Conservation (phyloP, 2,329 filamentous ascomycete genomes). For the Cordyceps sp. region DNA sequence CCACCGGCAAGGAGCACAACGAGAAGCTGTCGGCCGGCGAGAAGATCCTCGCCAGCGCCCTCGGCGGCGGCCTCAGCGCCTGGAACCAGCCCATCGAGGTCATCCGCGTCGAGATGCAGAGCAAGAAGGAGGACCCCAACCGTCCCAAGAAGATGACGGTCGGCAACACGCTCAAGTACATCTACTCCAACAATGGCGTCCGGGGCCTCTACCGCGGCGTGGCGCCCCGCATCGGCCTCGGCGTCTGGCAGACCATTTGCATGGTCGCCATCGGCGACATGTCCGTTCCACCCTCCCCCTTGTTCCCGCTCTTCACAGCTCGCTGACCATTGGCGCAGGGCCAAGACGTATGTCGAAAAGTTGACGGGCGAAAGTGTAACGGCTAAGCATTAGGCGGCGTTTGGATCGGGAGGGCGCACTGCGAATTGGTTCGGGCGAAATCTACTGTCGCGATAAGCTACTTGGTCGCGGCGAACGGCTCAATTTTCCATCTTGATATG, state of each 20-base stretch:
- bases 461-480: no score
- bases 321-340: conserved; percentile 21
- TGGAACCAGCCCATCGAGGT: conserved; percentile 99
- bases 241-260: conserved; percentile 98
- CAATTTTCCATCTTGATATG: no score
- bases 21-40: conserved; percentile 66
- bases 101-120: conserved; percentile 99
- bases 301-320: neutral
- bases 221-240: conserved; percentile 79
- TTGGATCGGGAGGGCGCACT: conserved; percentile 3
- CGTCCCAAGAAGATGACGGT: conserved; percentile 98
- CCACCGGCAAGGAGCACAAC: conserved; percentile 61
- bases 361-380: conserved; percentile 47
- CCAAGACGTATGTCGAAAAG: conserved; percentile 51
- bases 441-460: no score
- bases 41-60: conserved; percentile 72
- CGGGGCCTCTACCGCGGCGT: conserved; percentile 94
- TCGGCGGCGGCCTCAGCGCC: conserved; percentile 87
- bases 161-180: conserved; percentile 69
- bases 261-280: conserved; percentile 99
- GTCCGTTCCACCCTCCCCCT: conserved; percentile 32
- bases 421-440: no score
- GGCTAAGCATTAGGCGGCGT: conserved; percentile 46
- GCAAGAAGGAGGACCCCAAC: conserved; percentile 95
- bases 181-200: conserved; percentile 77